Evolutionary conservation across 768 basidiomycete genomes (phyloP).

Genomic region (Russula virescens): DNA sequence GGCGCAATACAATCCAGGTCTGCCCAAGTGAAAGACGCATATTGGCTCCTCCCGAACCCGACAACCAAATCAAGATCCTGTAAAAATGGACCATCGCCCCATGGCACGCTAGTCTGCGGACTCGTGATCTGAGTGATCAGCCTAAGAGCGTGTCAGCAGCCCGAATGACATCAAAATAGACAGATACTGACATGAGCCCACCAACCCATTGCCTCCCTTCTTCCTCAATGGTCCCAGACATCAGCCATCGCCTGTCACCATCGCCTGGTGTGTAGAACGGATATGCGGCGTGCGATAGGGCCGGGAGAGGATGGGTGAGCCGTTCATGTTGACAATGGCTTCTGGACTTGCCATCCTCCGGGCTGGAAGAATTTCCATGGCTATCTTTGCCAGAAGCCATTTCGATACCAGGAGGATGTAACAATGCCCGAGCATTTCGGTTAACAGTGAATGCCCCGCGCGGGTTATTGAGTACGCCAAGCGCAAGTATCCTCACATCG

Average conservation of each 20-base stretch:
- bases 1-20: slow-evolving; percentile 71
- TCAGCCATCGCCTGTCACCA: slow-evolving; percentile 58
- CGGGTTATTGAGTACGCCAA: slow-evolving; percentile 60
- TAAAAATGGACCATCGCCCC: slow-evolving; percentile 33
- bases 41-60: slow-evolving; percentile 49
- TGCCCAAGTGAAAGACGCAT: slow-evolving; percentile 62
- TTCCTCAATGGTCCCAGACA: slow-evolving; percentile 45
- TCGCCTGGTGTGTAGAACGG: slow-evolving; percentile 71
- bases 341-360: neutral
- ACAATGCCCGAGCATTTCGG: slow-evolving; percentile 56
- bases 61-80: slow-evolving; percentile 47
- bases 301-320: slow-evolving; percentile 54
- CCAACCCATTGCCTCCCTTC: slow-evolving; percentile 71
- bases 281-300: slow-evolving; percentile 51
- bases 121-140: slow-evolving; percentile 55
- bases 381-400: slow-evolving; percentile 20
- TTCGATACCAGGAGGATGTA: slow-evolving; percentile 65
- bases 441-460: slow-evolving; percentile 55
- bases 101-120: slow-evolving; percentile 36
- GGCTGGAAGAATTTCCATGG: neutral
- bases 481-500: slow-evolving; percentile 67
- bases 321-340: slow-evolving; percentile 29
- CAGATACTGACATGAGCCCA: slow-evolving; percentile 49
- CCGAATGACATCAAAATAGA: neutral
- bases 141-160: slow-evolving; percentile 34